Conservation (phyloP, 2,329 filamentous ascomycete species). For the Claviceps sp. region DNA sequence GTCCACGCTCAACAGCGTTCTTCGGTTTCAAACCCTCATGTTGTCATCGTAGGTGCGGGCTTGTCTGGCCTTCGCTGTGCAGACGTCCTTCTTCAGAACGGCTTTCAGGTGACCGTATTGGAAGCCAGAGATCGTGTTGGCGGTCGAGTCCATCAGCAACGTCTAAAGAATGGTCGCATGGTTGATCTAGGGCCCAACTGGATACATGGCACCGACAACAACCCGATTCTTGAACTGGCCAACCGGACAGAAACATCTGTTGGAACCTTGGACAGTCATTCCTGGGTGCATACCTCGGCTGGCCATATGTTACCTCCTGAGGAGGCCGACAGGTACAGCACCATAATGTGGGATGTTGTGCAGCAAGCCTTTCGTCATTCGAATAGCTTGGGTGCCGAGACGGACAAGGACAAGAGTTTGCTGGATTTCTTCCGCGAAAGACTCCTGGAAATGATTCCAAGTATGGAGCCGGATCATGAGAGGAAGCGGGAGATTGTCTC, state of each 20-base stretch:
- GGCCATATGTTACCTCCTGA: constrained; percentile 35
- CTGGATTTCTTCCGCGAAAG: constrained; percentile 38
- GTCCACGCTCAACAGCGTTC: constrained; percentile 9
- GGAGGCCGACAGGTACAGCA: constrained; percentile 33
- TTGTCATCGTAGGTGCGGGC: constrained; percentile 58
- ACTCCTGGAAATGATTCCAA: constrained; percentile 31
- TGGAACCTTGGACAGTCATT: constrained; percentile 35
- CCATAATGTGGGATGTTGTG: constrained; percentile 54
- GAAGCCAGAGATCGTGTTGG: constrained; percentile 56
- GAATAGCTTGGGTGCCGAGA: constrained; percentile 38
- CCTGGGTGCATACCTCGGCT: constrained; percentile 41
- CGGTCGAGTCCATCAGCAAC: constrained; percentile 44
- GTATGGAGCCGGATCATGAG: constrained; percentile 26
- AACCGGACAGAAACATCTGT: constrained; percentile 41
- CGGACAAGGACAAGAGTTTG: constrained; percentile 33
- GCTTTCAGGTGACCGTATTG: constrained; percentile 54
- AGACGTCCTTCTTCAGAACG: constrained; percentile 49
- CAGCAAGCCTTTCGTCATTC: constrained; percentile 54
- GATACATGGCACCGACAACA: constrained; percentile 62
- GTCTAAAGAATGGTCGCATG: constrained; percentile 31
- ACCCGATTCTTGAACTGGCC: constrained; percentile 56
- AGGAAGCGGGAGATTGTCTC: constrained; percentile 30
- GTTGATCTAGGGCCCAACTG: constrained; percentile 62
- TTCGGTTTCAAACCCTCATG: constrained; percentile 28
- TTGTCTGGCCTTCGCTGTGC: constrained; percentile 59